Evolutionary conservation across 306 rosid species (phyloP).

Genomic region (Lathyrus sativus): DNA sequence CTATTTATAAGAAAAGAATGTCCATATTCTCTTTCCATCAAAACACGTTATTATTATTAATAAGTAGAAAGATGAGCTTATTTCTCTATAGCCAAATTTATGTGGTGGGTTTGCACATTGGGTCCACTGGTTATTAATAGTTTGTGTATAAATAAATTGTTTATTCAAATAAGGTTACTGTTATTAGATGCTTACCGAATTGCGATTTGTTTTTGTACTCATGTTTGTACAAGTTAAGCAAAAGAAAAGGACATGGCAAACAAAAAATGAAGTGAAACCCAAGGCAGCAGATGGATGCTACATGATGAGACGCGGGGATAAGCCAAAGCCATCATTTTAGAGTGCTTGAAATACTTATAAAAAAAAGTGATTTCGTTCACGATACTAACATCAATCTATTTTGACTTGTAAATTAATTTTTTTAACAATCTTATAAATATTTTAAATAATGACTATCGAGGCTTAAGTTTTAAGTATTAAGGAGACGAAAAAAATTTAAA

Average conservation of each 20-base stretch:
- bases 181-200: neutral
- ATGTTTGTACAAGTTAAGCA: neutral
- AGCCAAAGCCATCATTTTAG: neutral
- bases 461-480: no score
- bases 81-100: neutral
- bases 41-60: conserved; percentile 32
- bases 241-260: conserved; percentile 8
- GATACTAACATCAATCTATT: no score
- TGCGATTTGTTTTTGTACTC: neutral
- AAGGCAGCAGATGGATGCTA: conserved; percentile 20
- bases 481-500: no score
- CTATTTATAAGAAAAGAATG: conserved; percentile 14
- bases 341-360: no score
- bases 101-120: no score
- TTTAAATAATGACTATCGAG: no score
- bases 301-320: neutral
- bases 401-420: no score
- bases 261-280: conserved; percentile 34
- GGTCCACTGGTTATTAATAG: conserved; percentile 6
- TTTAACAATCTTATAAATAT: no score
- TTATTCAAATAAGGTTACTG: neutral
- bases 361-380: no score
- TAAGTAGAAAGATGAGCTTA: no score
- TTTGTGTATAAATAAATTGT: no score
- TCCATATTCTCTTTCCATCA: conserved; percentile 21